Evolutionary conservation across 371 early-diverging fungal genomes (phyloP).

Genomic region (Sporodiniella umbellata): DNA sequence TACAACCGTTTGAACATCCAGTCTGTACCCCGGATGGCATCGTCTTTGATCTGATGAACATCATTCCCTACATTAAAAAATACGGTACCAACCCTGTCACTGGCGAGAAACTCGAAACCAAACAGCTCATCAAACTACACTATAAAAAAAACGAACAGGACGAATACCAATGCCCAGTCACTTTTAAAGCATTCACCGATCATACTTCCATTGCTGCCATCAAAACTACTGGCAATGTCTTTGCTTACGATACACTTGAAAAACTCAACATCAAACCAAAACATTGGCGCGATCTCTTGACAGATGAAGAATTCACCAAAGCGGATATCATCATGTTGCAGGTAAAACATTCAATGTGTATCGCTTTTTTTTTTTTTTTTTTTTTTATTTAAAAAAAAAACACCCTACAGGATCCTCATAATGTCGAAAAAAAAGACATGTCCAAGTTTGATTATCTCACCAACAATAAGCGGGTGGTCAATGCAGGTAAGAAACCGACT

Average conservation of each 20-base stretch:
- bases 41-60: constrained; percentile 84
- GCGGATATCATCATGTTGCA: constrained; percentile 88
- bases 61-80: constrained; percentile 84
- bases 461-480: constrained; percentile 58
- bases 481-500: constrained; percentile 35
- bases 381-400: too few species aligned
- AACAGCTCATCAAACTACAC: constrained; percentile 72
- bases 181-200: constrained; percentile 83
- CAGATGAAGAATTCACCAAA: constrained; percentile 81
- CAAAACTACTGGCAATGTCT: constrained; percentile 86
- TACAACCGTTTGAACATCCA: constrained; percentile 85
- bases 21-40: constrained; percentile 85
- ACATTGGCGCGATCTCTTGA: constrained; percentile 84
- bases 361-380: too few species aligned
- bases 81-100: constrained; percentile 86
- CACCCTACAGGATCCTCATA: constrained; percentile 74
- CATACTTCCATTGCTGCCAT: constrained; percentile 91
- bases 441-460: constrained; percentile 72
- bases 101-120: constrained; percentile 72
- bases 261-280: constrained; percentile 82
- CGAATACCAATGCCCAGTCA: constrained; percentile 87
- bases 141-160: constrained; percentile 81
- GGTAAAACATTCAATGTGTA: constrained; percentile 28
- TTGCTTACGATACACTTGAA: constrained; percentile 83
- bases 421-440: constrained; percentile 68